Percentiles rank a stretch among this genome's conserved stretches.
phyloP scores from a whole-genome alignment of 116 monocot species.

The Dioscorea cayenensis region DNA sequence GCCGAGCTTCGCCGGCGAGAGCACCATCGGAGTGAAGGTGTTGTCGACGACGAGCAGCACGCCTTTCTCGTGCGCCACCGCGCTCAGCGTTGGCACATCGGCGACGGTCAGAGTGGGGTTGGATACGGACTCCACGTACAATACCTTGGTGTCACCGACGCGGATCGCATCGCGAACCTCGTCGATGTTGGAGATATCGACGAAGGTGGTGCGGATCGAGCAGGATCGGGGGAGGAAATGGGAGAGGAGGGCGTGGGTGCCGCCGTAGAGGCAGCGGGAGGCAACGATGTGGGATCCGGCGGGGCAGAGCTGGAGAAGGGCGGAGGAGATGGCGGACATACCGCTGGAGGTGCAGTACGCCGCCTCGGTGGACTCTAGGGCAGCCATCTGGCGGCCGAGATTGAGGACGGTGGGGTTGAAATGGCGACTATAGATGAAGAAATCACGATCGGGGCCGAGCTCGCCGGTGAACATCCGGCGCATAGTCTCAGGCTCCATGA shows the following conservation, averaged over 20 bases:
- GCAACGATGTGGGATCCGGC: constrained; percentile 86
- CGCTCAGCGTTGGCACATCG: constrained; percentile 51
- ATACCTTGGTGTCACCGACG: constrained; percentile 64
- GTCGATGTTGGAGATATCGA: constrained; percentile 43
- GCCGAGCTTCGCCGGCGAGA: constrained; percentile 81
- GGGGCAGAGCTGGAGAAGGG: constrained; percentile 66
- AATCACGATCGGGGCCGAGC: constrained; percentile 89
- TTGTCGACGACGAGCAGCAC: constrained; percentile 85
- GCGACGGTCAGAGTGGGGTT: constrained; percentile 86
- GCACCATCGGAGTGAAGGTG: constrained; percentile 89
- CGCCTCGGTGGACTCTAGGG: constrained; percentile 89
- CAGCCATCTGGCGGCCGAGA: constrained; percentile 92
- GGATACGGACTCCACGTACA: constrained; percentile 76
- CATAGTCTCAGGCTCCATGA: constrained; percentile 97
- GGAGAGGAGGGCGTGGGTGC: constrained; percentile 75
- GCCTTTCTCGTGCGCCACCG: constrained; percentile 62
- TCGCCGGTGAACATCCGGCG: constrained; percentile 81
- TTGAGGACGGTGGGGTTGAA: constrained; percentile 94
- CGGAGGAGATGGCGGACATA: constrained; percentile 88
- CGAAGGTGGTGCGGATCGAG: constrained; percentile 66
- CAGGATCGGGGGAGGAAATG: constrained; percentile 59
- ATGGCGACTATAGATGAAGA: constrained; percentile 93
- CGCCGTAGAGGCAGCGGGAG: constrained; percentile 80
- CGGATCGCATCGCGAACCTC: constrained; percentile 49
- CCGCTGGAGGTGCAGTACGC: constrained; percentile 96